phyloP scores from a whole-genome alignment of 2,329 filamentous ascomycete species.

The Apiospora aurea region DNA sequence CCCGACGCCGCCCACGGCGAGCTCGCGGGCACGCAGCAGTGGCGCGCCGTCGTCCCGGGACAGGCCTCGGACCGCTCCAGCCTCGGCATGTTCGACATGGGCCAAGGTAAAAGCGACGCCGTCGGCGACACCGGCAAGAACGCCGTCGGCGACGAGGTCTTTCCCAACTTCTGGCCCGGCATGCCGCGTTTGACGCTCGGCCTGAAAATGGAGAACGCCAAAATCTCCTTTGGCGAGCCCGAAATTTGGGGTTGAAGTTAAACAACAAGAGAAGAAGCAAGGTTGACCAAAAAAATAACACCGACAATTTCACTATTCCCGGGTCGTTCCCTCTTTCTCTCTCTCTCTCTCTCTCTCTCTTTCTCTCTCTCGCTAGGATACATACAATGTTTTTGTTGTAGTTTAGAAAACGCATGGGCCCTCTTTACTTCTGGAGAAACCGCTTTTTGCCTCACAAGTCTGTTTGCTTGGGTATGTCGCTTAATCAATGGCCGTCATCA shows the following conservation, averaged over 20 bases:
- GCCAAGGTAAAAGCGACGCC: slow-evolving; percentile 25
- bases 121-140: slow-evolving; percentile 10
- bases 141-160: slow-evolving; percentile 29
- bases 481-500: not conserved
- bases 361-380: not conserved
- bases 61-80: slow-evolving; percentile 15
- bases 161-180: slow-evolving; percentile 28
- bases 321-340: not conserved
- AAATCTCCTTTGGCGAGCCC: slow-evolving; percentile 25
- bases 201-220: slow-evolving; percentile 22
- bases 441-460: not conserved
- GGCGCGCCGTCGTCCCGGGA: slow-evolving; percentile 34
- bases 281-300: not conserved
- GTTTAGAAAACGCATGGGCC: not conserved
- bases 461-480: not conserved
- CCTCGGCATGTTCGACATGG: slow-evolving; percentile 25
- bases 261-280: not conserved
- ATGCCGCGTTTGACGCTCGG: slow-evolving; percentile 14
- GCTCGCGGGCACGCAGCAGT: slow-evolving; percentile 35
- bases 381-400: not conserved
- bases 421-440: not conserved
- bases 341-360: too few relatives aligned
- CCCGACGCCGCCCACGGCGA: slow-evolving; percentile 32
- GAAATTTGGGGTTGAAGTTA: slow-evolving; percentile 15
- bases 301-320: not conserved